These are phyloP conservation scores for Xerocomellus chrysenteron DNA, from an alignment of 768 basidiomycete species.

Conservation along the genomic window DNA sequence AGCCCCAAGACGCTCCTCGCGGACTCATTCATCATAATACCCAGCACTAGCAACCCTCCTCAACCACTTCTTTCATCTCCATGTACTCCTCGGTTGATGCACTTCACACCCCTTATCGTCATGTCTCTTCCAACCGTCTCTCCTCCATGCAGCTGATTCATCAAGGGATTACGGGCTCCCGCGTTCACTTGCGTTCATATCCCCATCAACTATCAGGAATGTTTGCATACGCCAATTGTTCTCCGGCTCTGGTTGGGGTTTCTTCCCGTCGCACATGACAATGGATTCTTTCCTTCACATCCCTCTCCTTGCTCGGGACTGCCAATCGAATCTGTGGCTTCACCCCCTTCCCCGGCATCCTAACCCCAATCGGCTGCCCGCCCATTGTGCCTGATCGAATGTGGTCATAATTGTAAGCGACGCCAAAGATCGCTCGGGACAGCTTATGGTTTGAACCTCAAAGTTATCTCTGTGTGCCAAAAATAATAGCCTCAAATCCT, in stretches of 20 bases:
- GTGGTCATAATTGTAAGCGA: conserved; percentile 21
- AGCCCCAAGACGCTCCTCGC: not conserved
- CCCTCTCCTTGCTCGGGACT: not conserved
- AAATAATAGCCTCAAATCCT: conserved; percentile 32
- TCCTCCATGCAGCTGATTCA: conserved; percentile 11
- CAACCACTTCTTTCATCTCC: conserved; percentile 15
- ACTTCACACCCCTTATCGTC: conserved; percentile 15
- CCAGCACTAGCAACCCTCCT: not conserved
- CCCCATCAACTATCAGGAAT: conserved; percentile 14
- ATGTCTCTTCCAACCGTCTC: not conserved
- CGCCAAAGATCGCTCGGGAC: conserved; percentile 20
- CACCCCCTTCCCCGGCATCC: conserved; percentile 15
- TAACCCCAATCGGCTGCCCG: conserved; percentile 5
- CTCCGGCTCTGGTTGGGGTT: not conserved
- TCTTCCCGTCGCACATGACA: conserved; percentile 5
- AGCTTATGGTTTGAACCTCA: conserved; percentile 14
- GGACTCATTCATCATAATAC: not conserved
- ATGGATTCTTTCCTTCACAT: not conserved
- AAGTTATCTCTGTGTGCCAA: conserved; percentile 28
- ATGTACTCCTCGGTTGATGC: conserved; percentile 21
- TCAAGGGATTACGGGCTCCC: conserved; percentile 20
- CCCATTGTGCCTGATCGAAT: conserved; percentile 29
- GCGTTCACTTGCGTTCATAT: conserved; percentile 4
- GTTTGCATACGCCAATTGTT: not conserved
- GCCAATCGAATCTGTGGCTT: not conserved